Base-by-base conservation (phyloP, 2,329 filamentous ascomycete genomes). In the Colletotrichum trifolii region DNA sequence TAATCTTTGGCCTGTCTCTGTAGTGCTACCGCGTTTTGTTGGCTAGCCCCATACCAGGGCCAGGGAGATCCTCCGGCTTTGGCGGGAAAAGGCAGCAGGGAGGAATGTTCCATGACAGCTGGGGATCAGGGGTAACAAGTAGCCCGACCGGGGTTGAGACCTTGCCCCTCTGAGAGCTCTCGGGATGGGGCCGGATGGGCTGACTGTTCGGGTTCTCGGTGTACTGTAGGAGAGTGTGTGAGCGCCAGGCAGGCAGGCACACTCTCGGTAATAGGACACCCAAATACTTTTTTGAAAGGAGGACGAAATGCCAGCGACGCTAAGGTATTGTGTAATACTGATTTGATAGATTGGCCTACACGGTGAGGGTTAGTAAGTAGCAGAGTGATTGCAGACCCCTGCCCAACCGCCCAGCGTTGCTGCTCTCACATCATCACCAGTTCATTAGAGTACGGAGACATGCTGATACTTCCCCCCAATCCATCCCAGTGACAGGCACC, bases 61-160 rank as follows among this genome's bases (percentile, higher is more conserved):
- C 36, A 50, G 52, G 59, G 48, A 36, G 17, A 53, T 58, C 60
- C 60, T 40, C 64, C 64, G 43, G 64, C 48, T 64, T 59, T 60
- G 40, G 54, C 39, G 58, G 62, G 57, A 60, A 48, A 52, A 38
- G 38, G 49, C 53, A 60, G 48, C 56, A 57, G 54, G 48, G 60
- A 64, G 60, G 64, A 66, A 66, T 64, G 64, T 66, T 66, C 64
- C 64, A 66, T 66, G 56, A 50, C 57, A 65, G 48, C 48, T 48
- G 36, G 60, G 54, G 62, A 46, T 39, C 56, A 46, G 33, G 39
- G 56, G 12, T 53, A 40, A 48, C 34, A 17, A 50, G 56, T 46
- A 38, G 48, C 39, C 42, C 11, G 59, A 50, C 57, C 34, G 48
- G 57, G 62, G 46, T 65, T 42, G 48, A 47, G 52, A 42, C 45